Conservation (phyloP, 2,329 filamentous ascomycete species). For the Talaromyces sp. region DNA sequence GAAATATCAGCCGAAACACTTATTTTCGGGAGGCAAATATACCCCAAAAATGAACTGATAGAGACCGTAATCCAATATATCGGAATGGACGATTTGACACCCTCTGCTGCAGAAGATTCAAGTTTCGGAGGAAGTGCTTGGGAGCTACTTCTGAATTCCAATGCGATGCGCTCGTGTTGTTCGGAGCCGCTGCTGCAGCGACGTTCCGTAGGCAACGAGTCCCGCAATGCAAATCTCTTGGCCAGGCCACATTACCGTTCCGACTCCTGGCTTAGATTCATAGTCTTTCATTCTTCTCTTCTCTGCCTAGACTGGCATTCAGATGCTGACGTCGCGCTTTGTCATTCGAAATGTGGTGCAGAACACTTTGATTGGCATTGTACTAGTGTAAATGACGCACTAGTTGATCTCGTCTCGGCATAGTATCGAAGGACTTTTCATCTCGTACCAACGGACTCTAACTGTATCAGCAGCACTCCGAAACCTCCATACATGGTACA, state of each 20-base stretch:
- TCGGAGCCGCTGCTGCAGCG: constrained; percentile 1
- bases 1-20: neutral
- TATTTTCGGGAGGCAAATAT: constrained; percentile 5
- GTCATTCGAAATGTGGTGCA: neutral
- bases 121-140: neutral
- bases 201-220: constrained; percentile 7
- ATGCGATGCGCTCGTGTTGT: neutral
- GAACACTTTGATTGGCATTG: neutral
- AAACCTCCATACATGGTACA: neutral
- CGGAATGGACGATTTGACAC: neutral
- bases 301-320: neutral
- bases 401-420: neutral
- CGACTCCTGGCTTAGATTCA: neutral
- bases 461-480: neutral
- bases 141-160: neutral
- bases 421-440: constrained; percentile 1
- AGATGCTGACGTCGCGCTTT: neutral
- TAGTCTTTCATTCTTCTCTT: neutral
- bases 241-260: neutral
- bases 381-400: constrained; percentile 12
- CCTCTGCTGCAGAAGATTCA: neutral
- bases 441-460: neutral
- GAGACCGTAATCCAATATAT: neutral
- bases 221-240: constrained; percentile 12
- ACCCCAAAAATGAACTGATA: neutral